Base-by-base conservation (phyloP, 768 basidiomycete genomes). In the Psilocybe tampanensis region DNA sequence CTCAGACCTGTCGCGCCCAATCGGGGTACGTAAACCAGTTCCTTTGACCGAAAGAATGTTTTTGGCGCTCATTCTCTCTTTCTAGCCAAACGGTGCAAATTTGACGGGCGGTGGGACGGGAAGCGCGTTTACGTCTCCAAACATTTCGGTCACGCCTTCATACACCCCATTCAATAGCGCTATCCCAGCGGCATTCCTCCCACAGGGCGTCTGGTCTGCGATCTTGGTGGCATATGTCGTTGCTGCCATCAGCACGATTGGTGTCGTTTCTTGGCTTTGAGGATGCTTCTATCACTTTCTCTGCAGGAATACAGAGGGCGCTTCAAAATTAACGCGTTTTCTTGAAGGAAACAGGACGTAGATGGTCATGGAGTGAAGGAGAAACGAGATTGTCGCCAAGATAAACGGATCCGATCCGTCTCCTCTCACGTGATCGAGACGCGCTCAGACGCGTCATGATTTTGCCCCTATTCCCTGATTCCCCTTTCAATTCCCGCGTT, bases 61-160 rank as follows among this genome's bases (percentile, higher is more conserved):
- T 36, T n/a, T n/a, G n/a, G 15, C 52, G 26, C 45, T 47, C 18
- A 42, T 47, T 43, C 18, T 44, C 36, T 54, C 26, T 21, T 62
- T 47, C 55, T 9, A 88, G 82, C 82, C 87, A 1, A 88, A 89
- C 60, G 86, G 86, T 44, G 84, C 81, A 33, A 89, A 89, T 62
- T 67, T 90, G 48, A 90, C 88, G 9, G 85, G 85, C 5, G 86
- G 86, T 19, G 80, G 80, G 29, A 74, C 73, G 1, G 81, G 80
- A 7, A 70, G 74, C n/a, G 44, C 63, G 13, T 76, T 71, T 55
- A 62, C 60, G 22, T 47, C 62, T 22, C 42, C 54, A 29, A 49
- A 65, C 9, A 32, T 72, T 2, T 19, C 72, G 2, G 51, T 75
- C 7, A 60, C 67, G 21, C 59, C 74, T 0, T 65, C 78, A 3